These are phyloP conservation scores for Rhizopus delemar DNA, from an alignment of 371 early-diverging fungal species.

Conservation along the genomic window DNA sequence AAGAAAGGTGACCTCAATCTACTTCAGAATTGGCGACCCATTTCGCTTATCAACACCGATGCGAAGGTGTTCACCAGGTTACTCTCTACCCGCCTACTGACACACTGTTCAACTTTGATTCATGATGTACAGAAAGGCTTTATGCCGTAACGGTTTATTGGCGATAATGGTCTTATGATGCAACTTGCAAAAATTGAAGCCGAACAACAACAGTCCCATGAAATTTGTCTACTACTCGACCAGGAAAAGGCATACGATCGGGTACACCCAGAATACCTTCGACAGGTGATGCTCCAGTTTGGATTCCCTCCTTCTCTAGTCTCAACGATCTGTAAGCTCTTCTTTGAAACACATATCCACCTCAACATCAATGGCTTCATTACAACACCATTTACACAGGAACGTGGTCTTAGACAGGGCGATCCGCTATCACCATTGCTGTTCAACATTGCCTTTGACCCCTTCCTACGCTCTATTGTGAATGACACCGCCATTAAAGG, in stretches of 20 bases:
- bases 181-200: too few relatives aligned
- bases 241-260: slow-evolving; percentile 21
- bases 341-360: slow-evolving; percentile 2
- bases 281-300: background rate
- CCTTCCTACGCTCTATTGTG: slow-evolving; percentile 5
- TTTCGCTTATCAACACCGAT: too few relatives aligned
- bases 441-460: slow-evolving; percentile 25
- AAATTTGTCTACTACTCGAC: slow-evolving; percentile 16
- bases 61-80: too few relatives aligned
- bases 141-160: too few relatives aligned
- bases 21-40: too few relatives aligned
- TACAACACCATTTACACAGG: slow-evolving; percentile 1
- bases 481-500: background rate
- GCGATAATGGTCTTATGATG: too few relatives aligned
- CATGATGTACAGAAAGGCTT: too few relatives aligned
- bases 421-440: slow-evolving; percentile 22
- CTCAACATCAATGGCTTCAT: slow-evolving; percentile 18
- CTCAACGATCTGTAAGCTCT: background rate
- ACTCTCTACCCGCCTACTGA: too few relatives aligned
- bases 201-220: too few relatives aligned
- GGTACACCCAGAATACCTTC: slow-evolving; percentile 13
- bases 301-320: slow-evolving; percentile 7
- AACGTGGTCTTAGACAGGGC: slow-evolving; percentile 14
- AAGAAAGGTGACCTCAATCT: too few relatives aligned
- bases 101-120: too few relatives aligned